Percentiles rank a stretch among this genome's conserved stretches.
phyloP scores from a whole-genome alignment of 2,329 filamentous ascomycete genomes.

The Sporothrix phasma region DNA sequence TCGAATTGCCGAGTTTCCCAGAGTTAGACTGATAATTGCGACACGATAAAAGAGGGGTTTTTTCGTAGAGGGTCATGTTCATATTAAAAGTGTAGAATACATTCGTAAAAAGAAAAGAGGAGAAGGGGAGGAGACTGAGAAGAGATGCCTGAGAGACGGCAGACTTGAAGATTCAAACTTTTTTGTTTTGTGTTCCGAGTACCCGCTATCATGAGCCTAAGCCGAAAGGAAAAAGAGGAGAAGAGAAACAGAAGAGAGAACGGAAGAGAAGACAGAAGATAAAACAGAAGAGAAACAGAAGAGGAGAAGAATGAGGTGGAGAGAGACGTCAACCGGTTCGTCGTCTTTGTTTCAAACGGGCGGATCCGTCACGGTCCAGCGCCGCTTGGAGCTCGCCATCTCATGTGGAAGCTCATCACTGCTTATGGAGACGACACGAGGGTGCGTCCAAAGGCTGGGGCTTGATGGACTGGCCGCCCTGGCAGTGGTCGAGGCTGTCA shows the following conservation, averaged over 20 bases:
- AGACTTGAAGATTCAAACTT: not conserved
- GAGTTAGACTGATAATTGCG: not conserved
- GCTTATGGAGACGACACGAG: slow-evolving; percentile 18
- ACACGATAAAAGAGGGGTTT: not conserved
- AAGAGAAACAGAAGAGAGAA: too few species aligned
- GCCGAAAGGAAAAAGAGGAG: not conserved
- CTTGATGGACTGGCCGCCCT: slow-evolving; percentile 9
- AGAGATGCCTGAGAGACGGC: not conserved
- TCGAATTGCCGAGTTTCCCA: too few species aligned
- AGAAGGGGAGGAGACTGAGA: not conserved
- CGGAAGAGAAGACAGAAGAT: not conserved
- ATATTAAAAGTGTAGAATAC: not conserved
- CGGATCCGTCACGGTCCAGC: slow-evolving; percentile 46
- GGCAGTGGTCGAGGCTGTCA: not conserved
- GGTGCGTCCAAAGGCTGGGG: slow-evolving; percentile 34
- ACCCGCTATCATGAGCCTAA: not conserved
- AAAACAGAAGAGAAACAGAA: not conserved
- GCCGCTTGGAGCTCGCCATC: slow-evolving; percentile 37
- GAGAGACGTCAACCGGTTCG: not conserved
- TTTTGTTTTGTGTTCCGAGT: not conserved
- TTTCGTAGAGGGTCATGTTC: not conserved
- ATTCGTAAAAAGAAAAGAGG: not conserved
- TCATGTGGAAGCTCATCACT: slow-evolving; percentile 35
- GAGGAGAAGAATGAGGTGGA: not conserved
- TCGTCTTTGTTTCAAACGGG: not conserved